phyloP scores from a whole-genome alignment of 352 stramenopile species.

The Phytopythium sindhum region DNA sequence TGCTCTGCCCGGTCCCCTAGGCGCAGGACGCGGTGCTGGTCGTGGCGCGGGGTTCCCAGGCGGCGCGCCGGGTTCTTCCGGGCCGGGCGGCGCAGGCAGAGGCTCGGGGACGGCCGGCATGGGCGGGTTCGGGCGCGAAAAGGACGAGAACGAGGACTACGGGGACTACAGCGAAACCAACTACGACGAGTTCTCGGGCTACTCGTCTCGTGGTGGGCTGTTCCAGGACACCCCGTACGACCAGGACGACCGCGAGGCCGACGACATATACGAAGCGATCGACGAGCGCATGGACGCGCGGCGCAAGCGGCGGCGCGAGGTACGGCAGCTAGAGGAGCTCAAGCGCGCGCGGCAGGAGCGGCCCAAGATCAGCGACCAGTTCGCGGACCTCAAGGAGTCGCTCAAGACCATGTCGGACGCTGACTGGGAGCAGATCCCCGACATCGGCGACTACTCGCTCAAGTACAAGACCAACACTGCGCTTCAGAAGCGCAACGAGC shows the following conservation, averaged over 20 bases:
- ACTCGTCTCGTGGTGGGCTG: conserved; percentile 69
- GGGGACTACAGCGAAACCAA: conserved; percentile 90
- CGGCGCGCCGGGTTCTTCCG: conserved; percentile 11
- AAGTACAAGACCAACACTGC: conserved; percentile 89
- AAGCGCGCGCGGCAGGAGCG: conserved; percentile 85
- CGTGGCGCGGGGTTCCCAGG: conserved; percentile 15
- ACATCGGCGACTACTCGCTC: conserved; percentile 96
- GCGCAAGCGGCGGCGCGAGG: conserved; percentile 86
- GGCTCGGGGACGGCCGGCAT: conserved; percentile 78
- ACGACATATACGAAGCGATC: conserved; percentile 94
- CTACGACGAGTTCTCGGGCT: conserved; percentile 91
- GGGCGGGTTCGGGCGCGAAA: conserved; percentile 81
- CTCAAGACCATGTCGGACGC: conserved; percentile 90
- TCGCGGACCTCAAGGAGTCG: conserved; percentile 95
- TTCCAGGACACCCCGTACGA: conserved; percentile 94
- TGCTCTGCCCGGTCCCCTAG: conserved; percentile 42
- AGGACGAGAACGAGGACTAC: conserved; percentile 85
- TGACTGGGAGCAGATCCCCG: conserved; percentile 96
- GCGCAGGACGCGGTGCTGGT: conserved; percentile 71
- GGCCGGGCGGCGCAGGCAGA: conserved; percentile 36
- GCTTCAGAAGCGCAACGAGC: conserved; percentile 91
- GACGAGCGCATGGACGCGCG: conserved; percentile 94
- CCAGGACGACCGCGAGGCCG: conserved; percentile 95
- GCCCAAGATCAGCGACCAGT: conserved; percentile 96
- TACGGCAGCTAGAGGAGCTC: conserved; percentile 79